Base-by-base conservation (phyloP, 805 yeast species). In the Isabelozyma heimii region DNA sequence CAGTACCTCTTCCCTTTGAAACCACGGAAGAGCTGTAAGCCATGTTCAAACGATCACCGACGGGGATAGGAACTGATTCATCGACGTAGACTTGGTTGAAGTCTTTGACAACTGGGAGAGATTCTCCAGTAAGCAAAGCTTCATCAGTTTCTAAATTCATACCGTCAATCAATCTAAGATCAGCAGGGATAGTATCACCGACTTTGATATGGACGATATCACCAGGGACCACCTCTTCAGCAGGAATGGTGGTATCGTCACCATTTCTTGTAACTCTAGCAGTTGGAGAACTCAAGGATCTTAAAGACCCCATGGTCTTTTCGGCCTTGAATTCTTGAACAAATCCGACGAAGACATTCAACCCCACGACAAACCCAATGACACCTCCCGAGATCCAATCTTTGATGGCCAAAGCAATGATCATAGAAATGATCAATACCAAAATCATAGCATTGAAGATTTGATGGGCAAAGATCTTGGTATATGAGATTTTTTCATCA, bases 311-410 rank as follows among this genome's bases (percentile, higher is more conserved):
- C 67, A 78, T 78, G 5, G 82, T 79, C 38, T 73, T 65, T 54
- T 78, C 82, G 9, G 82, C 82, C 43, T 76, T 71, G 15, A 70
- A 61, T 55, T 78, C 82, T 56, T 78, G 82, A 37, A 76, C 67
- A 37, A 77, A 79, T 14, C 82, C 82, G 15, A 78, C 79, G 8
- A 68, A 57, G 33, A 80, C 76, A 50, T 78, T 78, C 35, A 78
- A 63, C 4, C 69, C 59, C 4, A 78, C 71, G 39, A 78, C 80
- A 41, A 69, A 63, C 6, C 70, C 73, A 56, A 78, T 78, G 12
- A 78, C 82, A 9, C 74, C 74, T 37, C 74, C 74, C 4, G 72
- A 66, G 16, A 69, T 69, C 74, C 74, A 69, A 54, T 69, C 74
- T 45, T 58, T 61, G 46, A 69, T 67, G 15, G 72, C 72, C 37